Evolutionary conservation across 179 eudicot genomes (phyloP).

Genomic region (Sideroxylon spinosum): DNA sequence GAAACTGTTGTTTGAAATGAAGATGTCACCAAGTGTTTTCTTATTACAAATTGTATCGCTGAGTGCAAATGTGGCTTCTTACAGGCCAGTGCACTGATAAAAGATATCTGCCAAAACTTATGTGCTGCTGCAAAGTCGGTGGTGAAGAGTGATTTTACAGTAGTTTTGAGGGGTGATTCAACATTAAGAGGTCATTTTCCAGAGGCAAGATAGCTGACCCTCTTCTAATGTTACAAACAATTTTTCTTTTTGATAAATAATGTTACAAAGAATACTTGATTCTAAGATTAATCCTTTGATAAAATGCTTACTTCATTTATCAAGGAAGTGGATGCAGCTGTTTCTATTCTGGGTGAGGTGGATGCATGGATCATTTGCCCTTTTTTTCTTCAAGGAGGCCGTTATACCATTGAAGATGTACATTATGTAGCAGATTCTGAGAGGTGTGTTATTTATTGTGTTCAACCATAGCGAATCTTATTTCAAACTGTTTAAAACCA

Average conservation of each 20-base stretch:
- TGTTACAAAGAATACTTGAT: neutral
- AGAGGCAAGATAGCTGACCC: conserved; percentile 51
- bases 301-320: conserved; percentile 17
- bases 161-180: conserved; percentile 96
- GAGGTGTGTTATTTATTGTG: conserved; percentile 35
- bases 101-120: conserved; percentile 75
- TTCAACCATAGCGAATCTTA: conserved; percentile 3
- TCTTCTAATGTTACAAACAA: conserved; percentile 7
- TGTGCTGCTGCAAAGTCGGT: conserved; percentile 61
- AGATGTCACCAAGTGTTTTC: conserved; percentile 1
- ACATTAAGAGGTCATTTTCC: conserved; percentile 98
- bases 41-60: neutral
- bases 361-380: conserved; percentile 98
- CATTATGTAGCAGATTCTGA: conserved; percentile 96
- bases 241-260: too few species aligned
- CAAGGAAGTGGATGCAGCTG: conserved; percentile 95
- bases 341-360: conserved; percentile 80
- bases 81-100: conserved; percentile 77
- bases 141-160: conserved; percentile 60
- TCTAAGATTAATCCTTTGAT: conserved; percentile 17
- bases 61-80: conserved; percentile 15
- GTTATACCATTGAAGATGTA: conserved; percentile 78
- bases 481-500: conserved; percentile 16
- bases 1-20: neutral
- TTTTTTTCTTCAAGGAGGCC: conserved; percentile 97